phyloP scores from a whole-genome alignment of 352 stramenopile species.

The Chloridella minuta region DNA sequence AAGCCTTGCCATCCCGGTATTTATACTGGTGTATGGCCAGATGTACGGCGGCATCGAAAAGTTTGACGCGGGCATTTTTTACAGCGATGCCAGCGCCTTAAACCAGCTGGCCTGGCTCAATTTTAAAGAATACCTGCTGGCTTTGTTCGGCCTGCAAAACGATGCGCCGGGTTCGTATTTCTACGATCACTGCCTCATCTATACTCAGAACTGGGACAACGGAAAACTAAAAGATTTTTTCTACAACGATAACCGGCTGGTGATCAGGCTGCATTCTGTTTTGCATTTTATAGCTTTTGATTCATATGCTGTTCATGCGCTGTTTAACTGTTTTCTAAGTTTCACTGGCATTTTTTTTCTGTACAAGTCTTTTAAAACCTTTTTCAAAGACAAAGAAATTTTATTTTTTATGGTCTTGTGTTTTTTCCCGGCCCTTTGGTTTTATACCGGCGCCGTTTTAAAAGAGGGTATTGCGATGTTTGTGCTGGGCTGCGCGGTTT shows the following conservation, averaged over 20 bases:
- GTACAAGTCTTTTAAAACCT: background rate
- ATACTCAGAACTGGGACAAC: background rate
- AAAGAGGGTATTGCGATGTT: background rate
- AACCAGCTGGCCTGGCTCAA: background rate
- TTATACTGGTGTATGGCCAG: background rate
- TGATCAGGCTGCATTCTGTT: background rate
- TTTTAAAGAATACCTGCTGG: background rate
- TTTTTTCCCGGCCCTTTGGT: background rate
- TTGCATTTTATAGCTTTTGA: background rate
- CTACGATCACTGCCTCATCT: background rate
- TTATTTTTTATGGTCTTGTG: background rate
- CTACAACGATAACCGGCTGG: background rate
- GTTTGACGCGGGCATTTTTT: background rate
- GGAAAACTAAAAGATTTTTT: background rate
- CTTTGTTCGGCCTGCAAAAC: background rate
- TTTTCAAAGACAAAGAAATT: background rate
- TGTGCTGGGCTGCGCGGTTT: background rate
- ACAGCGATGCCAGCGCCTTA: background rate
- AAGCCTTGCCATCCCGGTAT: background rate
- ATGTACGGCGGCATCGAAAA: background rate
- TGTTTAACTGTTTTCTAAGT: background rate
- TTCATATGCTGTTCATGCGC: background rate
- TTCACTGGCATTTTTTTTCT: background rate
- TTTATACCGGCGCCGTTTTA: background rate
- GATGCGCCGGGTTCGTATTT: background rate